phyloP scores from a whole-genome alignment of 768 basidiomycete genomes.

The Mycena rosella region DNA sequence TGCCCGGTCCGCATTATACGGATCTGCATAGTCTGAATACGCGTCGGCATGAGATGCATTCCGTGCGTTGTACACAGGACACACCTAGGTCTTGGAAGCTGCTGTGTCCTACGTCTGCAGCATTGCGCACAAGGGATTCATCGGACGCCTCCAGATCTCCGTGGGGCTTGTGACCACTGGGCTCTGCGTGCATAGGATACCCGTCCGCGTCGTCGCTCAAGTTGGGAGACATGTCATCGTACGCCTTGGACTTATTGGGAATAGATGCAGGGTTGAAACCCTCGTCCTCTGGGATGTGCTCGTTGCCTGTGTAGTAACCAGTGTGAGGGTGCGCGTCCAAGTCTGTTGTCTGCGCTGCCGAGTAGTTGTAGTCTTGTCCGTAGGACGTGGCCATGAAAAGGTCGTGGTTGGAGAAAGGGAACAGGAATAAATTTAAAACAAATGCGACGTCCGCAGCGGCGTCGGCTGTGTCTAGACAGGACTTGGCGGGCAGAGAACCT shows the following conservation, averaged over 20 bases:
- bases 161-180: constrained; percentile 42
- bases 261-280: constrained; percentile 38
- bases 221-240: constrained; percentile 25
- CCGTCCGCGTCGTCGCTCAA: constrained; percentile 14
- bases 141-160: constrained; percentile 47
- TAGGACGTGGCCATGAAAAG: constrained; percentile 26
- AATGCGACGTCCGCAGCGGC: background rate
- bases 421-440: background rate
- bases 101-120: constrained; percentile 54
- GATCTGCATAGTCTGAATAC: constrained; percentile 67
- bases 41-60: background rate
- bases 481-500: background rate
- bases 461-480: too few species aligned
- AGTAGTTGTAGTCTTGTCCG: constrained; percentile 22
- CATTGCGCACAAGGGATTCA: constrained; percentile 61
- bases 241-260: constrained; percentile 27
- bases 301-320: background rate
- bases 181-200: constrained; percentile 34
- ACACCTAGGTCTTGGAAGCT: constrained; percentile 69
- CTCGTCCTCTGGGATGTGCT: constrained; percentile 38
- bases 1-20: constrained; percentile 39
- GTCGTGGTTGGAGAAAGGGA: constrained; percentile 5
- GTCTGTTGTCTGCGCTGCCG: constrained; percentile 10
- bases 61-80: constrained; percentile 15
- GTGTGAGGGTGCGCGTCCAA: constrained; percentile 7